phyloP scores from a whole-genome alignment of 2,329 filamentous ascomycete genomes.

The Neonectria neomacrospora region DNA sequence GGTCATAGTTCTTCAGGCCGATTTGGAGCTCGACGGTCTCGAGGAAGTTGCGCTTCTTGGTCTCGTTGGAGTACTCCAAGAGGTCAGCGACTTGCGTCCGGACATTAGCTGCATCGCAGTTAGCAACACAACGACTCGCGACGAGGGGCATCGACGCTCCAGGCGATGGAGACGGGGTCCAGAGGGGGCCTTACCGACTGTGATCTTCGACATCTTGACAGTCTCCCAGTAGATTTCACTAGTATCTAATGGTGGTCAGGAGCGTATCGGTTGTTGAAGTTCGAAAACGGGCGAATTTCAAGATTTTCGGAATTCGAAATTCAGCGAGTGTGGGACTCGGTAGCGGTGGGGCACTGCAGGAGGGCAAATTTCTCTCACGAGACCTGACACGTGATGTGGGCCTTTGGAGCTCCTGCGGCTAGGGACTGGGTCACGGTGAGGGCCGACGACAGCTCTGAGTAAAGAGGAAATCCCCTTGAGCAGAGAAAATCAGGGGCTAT shows the following conservation, averaged over 20 bases:
- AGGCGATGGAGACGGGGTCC: not conserved
- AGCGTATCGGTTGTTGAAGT: slow-evolving; percentile 44
- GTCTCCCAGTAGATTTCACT: slow-evolving; percentile 82
- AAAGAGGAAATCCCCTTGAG: slow-evolving; percentile 10
- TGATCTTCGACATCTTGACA: slow-evolving; percentile 89
- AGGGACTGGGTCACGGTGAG: slow-evolving; percentile 14
- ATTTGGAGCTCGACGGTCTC: slow-evolving; percentile 93
- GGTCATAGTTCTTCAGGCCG: slow-evolving; percentile 98
- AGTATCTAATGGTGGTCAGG: slow-evolving; percentile 76
- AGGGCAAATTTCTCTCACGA: slow-evolving; percentile 54
- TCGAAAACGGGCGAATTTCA: slow-evolving; percentile 39
- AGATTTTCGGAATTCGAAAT: slow-evolving; percentile 36
- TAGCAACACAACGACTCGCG: slow-evolving; percentile 54
- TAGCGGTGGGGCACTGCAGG: slow-evolving; percentile 39
- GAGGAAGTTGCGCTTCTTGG: slow-evolving; percentile 98
- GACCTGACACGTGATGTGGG: slow-evolving; percentile 46
- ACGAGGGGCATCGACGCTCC: slow-evolving; percentile 1
- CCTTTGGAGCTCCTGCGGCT: not conserved
- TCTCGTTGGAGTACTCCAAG: slow-evolving; percentile 91
- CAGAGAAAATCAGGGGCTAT: not conserved
- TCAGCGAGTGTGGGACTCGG: slow-evolving; percentile 41
- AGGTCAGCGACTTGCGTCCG: slow-evolving; percentile 93
- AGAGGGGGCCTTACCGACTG: slow-evolving; percentile 68
- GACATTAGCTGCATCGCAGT: slow-evolving; percentile 76
- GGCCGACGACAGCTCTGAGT: slow-evolving; percentile 24